Conservation (phyloP, 2,329 filamentous ascomycete species). For the Huntiella abstrusa region DNA sequence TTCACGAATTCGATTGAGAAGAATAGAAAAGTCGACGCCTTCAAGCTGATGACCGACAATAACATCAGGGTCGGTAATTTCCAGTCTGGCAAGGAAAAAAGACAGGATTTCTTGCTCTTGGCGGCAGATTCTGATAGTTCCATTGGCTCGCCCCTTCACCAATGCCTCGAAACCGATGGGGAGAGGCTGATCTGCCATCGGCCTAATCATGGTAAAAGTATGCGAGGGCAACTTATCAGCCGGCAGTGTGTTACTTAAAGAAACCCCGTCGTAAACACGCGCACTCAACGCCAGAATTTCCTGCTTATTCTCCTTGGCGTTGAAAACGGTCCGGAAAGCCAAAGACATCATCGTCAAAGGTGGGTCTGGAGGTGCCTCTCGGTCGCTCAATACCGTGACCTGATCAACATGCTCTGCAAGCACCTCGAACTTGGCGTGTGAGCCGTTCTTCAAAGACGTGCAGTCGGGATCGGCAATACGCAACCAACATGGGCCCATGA, state of each 20-base stretch:
- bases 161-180: constrained; percentile 74
- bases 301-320: constrained; percentile 85
- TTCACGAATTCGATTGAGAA: constrained; percentile 71
- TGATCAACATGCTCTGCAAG: constrained; percentile 59
- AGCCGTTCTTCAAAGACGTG: constrained; percentile 68
- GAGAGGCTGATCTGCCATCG: constrained; percentile 48
- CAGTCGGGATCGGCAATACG: constrained; percentile 79
- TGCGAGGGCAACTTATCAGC: constrained; percentile 77
- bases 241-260: constrained; percentile 69
- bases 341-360: constrained; percentile 93
- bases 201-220: constrained; percentile 81
- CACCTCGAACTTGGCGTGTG: constrained; percentile 91
- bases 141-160: constrained; percentile 50
- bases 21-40: constrained; percentile 83
- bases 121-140: constrained; percentile 62
- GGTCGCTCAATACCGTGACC: constrained; percentile 54
- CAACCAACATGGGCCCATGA: constrained; percentile 98
- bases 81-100: constrained; percentile 76
- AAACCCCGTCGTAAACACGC: constrained; percentile 80
- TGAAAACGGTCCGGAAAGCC: constrained; percentile 71
- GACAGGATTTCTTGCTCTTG: constrained; percentile 71
- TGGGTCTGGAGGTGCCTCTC: constrained; percentile 64
- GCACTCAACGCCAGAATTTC: constrained; percentile 86
- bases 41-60: constrained; percentile 91
- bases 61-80: constrained; percentile 79